phyloP scores from a whole-genome alignment of 2,329 filamentous ascomycete species.

The Cladosporium phlei region DNA sequence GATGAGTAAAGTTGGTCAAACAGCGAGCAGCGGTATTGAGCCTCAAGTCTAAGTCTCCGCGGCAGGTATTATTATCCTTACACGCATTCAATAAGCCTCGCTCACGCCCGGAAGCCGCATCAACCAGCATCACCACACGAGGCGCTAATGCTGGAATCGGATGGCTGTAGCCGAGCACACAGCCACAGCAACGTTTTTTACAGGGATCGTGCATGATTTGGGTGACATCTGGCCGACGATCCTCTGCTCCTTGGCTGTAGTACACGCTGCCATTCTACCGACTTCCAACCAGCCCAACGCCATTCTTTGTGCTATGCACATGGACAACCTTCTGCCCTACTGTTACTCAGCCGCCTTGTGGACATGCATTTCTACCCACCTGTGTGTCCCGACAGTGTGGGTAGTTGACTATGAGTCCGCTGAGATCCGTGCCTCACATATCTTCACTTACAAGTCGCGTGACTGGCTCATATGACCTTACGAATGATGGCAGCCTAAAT shows the following conservation, averaged over 20 bases:
- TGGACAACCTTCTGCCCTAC: too few relatives aligned
- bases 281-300: conserved; percentile 1
- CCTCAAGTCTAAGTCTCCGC: neutral
- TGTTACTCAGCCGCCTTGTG: conserved; percentile 2
- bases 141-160: conserved; percentile 8
- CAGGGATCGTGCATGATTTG: conserved; percentile 7
- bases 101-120: conserved; percentile 5
- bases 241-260: neutral
- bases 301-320: too few relatives aligned
- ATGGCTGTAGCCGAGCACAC: conserved; percentile 1
- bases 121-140: conserved; percentile 6
- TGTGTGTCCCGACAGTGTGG: neutral
- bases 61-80: conserved; percentile 5
- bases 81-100: too few relatives aligned
- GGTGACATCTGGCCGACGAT: conserved; percentile 5
- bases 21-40: conserved; percentile 1
- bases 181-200: conserved; percentile 12
- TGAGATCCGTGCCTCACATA: neutral
- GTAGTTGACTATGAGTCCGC: neutral
- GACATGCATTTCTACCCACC: too few relatives aligned
- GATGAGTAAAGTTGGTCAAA: too few relatives aligned
- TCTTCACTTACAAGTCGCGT: conserved; percentile 5
- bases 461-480: conserved; percentile 3
- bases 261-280: neutral
- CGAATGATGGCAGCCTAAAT: too few relatives aligned